phyloP scores from a whole-genome alignment of 1,139 yeast species.

The Eremothecium coryli region DNA sequence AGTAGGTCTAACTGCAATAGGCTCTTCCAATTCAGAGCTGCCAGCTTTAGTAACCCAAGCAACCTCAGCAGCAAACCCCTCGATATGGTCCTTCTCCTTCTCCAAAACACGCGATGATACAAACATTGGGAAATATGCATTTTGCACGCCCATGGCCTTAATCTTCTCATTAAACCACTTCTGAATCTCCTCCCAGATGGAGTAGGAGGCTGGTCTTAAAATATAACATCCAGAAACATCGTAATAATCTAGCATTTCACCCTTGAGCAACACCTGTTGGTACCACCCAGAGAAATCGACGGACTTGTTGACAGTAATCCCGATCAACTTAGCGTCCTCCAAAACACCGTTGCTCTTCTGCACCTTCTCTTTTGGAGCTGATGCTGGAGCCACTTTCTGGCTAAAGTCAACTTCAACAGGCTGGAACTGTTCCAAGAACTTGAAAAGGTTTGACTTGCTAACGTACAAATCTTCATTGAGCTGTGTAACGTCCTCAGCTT shows the following conservation, averaged over 20 bases:
- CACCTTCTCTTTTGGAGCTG: constrained; percentile 26
- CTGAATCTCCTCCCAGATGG: constrained; percentile 93
- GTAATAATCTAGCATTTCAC: constrained; percentile 96
- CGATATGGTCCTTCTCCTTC: constrained; percentile 97
- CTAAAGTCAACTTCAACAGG: constrained; percentile 56
- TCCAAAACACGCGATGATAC: constrained; percentile 88
- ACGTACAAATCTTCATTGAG: constrained; percentile 52
- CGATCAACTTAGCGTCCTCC: constrained; percentile 88
- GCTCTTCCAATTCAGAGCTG: constrained; percentile 86
- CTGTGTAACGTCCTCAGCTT: constrained; percentile 37
- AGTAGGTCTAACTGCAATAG: constrained; percentile 98
- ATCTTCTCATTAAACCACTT: constrained; percentile 73
- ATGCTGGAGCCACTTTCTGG: constrained; percentile 35
- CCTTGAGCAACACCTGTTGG: constrained; percentile 88
- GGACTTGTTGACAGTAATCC: constrained; percentile 89
- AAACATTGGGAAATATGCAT: constrained; percentile 98
- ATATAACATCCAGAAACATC: constrained; percentile 99
- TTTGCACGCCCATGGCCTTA: constrained; percentile 82
- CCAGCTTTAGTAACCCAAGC: constrained; percentile 99
- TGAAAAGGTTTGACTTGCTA: constrained; percentile 41
- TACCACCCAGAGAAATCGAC: constrained; percentile 96
- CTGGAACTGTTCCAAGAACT: constrained; percentile 43
- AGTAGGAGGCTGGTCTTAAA: constrained; percentile 90
- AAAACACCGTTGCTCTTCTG: constrained; percentile 39
- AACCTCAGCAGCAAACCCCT: constrained; percentile 99